Base-by-base conservation (phyloP, 1,139 yeast genomes). In the Debaryomyces nepalensis region DNA sequence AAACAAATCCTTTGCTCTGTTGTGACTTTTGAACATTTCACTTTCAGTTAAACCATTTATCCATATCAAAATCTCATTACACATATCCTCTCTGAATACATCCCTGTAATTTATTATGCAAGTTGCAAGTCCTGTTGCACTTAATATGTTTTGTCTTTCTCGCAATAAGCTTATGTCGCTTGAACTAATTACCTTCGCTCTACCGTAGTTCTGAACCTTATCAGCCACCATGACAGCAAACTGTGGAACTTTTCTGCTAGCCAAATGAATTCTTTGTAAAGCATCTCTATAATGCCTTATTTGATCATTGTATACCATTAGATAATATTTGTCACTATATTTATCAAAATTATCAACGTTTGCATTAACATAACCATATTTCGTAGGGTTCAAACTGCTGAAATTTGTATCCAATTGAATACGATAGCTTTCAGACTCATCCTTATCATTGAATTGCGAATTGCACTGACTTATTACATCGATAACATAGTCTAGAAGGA, bases 41-140 rank as follows among this genome's bases (percentile, higher is more conserved):
- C 85, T 75, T 43, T 72, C 75, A 0, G 86, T 70, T 34, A 89
- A 61, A 34, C 81, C 86, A 26, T 68, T 64, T 3, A 88, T 58
- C 91, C 95, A 87, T 15, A 61, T 55, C 7, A 87, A 58, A 16
- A 88, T 79, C 46, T 84, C 89, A 41, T 79, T 83, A 50, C 87
- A 83, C 89, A 87, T 82, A 44, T 87, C 93, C 58, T 89, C 96
- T 41, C 95, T 70, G 56, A 87, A 85, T 6, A 79, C 67, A 55
- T 88, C 96, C 46, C 91, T 68, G 11, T 80, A 71, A 41, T 83
- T 77, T 47, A 90, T 66, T 10, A 89, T 82, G 36, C 88, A 78
- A 2, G 86, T 76, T 0, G 84, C 76, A 27, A 89, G 67, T 0
- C 90, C 89, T 0, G 87, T 84, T 1, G 79, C 66, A 24, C 75